Evolutionary conservation across 768 basidiomycete genomes (phyloP).

Genomic region (Tylopilus cervinicoccineus): DNA sequence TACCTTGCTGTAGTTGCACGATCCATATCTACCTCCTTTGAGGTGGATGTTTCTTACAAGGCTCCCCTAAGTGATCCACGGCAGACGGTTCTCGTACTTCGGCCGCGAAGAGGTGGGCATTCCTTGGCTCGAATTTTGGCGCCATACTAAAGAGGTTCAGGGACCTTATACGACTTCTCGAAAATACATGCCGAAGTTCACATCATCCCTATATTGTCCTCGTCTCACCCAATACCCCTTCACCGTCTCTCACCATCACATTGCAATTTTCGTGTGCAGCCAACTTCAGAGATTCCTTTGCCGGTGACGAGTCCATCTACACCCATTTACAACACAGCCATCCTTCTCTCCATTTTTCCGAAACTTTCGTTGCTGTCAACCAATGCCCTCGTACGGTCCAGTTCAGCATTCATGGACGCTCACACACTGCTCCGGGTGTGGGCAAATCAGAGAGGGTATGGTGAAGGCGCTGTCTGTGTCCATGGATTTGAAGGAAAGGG

Average conservation of each 20-base stretch:
- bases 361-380: conserved; percentile 39
- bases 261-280: conserved; percentile 54
- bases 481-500: conserved; percentile 70
- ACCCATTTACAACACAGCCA: conserved; percentile 74
- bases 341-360: conserved; percentile 47
- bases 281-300: conserved; percentile 7
- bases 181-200: conserved; percentile 70
- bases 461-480: conserved; percentile 54
- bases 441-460: conserved; percentile 84
- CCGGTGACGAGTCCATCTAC: conserved; percentile 44
- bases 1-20: conserved; percentile 80
- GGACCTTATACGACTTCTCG: conserved; percentile 55
- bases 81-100: conserved; percentile 59
- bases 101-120: conserved; percentile 47
- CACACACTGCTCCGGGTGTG: conserved; percentile 80
- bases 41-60: conserved; percentile 59
- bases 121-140: conserved; percentile 22
- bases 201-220: conserved; percentile 65
- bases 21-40: conserved; percentile 44
- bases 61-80: conserved; percentile 60
- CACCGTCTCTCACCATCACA: conserved; percentile 70
- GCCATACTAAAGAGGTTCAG: conserved; percentile 29
- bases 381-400: conserved; percentile 46
- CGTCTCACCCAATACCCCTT: conserved; percentile 59
- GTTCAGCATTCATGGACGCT: conserved; percentile 67